phyloP scores from a whole-genome alignment of 768 basidiomycete species.

The Suillus plorans region DNA sequence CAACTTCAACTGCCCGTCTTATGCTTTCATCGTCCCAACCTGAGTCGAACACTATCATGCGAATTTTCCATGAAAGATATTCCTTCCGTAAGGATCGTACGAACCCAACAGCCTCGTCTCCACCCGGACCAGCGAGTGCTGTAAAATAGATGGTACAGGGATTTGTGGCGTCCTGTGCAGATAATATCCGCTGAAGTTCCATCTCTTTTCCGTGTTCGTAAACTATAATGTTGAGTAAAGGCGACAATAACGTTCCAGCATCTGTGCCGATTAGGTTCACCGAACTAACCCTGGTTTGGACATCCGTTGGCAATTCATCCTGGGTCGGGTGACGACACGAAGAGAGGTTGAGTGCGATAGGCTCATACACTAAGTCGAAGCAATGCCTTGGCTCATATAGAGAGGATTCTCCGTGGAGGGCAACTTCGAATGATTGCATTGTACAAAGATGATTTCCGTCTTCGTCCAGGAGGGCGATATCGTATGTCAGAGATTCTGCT shows the following conservation, averaged over 20 bases:
- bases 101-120: slow-evolving; percentile 33
- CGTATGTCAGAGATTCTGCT: background rate
- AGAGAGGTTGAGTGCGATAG: background rate
- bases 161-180: slow-evolving; percentile 8
- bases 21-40: background rate
- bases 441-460: background rate
- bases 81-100: slow-evolving; percentile 30
- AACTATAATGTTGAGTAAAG: background rate
- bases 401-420: background rate
- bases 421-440: slow-evolving; percentile 1
- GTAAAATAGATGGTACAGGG: slow-evolving; percentile 28
- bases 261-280: background rate
- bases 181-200: background rate
- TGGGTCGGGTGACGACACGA: background rate
- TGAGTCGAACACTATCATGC: slow-evolving; percentile 27
- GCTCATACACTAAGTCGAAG: background rate
- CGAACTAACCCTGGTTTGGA: background rate
- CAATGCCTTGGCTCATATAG: background rate
- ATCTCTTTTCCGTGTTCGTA: background rate
- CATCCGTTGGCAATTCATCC: background rate
- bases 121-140: slow-evolving; percentile 28
- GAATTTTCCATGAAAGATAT: slow-evolving; percentile 30
- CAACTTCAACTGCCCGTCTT: too few relatives aligned
- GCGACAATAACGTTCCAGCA: background rate
- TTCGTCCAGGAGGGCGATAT: background rate